phyloP scores from a whole-genome alignment of 306 rosid species.

The Dalbergia cochinchinensis region DNA sequence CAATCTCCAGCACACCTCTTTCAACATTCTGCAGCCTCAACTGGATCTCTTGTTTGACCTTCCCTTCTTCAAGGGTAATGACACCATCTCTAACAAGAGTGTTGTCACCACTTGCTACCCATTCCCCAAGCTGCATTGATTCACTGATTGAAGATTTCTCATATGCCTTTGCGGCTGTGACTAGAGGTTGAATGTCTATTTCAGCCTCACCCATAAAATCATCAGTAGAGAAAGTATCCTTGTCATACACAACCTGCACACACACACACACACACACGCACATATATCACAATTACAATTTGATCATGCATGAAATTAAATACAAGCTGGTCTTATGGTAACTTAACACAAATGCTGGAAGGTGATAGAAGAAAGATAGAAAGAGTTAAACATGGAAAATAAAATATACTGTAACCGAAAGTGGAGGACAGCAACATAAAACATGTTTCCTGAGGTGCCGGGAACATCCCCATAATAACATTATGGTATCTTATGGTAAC shows the following conservation, averaged over 20 bases:
- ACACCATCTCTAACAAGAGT: constrained; percentile 70
- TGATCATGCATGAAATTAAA: not conserved
- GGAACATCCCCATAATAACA: not conserved
- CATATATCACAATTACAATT: constrained; percentile 10
- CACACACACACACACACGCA: not conserved
- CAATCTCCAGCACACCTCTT: constrained; percentile 83
- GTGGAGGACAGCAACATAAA: not conserved
- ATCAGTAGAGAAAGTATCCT: constrained; percentile 83
- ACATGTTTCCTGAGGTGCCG: not conserved
- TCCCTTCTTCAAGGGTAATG: constrained; percentile 75
- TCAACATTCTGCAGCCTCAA: constrained; percentile 84
- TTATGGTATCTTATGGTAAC: not conserved
- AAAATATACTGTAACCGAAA: not conserved
- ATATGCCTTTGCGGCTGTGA: constrained; percentile 73
- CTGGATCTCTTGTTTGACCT: constrained; percentile 70
- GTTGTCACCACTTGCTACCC: constrained; percentile 71
- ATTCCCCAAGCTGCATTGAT: constrained; percentile 70
- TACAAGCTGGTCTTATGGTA: not conserved
- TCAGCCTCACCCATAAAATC: constrained; percentile 99
- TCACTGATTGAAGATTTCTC: constrained; percentile 63
- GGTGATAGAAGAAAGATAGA: constrained; percentile 6
- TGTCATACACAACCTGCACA: constrained; percentile 88
- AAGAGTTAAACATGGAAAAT: not conserved
- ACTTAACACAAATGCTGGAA: not conserved
- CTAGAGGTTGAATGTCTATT: constrained; percentile 87